A percentile compares a stretch with the other conserved stretches of the same genome.
Evolutionary conservation across 306 rosid genomes (phyloP).

Genomic region (Fragaria vesca): DNA sequence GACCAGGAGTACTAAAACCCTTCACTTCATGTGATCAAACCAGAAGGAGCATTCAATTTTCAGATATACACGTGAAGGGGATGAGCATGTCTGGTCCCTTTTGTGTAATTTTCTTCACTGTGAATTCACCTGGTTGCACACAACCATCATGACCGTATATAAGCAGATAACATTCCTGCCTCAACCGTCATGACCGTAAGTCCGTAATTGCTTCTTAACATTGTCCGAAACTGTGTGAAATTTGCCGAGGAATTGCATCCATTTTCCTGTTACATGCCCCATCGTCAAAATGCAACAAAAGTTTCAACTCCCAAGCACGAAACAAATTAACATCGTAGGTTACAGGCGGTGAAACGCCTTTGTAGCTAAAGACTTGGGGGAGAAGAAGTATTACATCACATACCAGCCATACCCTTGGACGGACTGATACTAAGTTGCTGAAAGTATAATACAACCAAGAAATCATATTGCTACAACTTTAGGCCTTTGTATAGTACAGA

Average conservation of each 20-base stretch:
- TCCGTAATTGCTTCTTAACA: too few relatives aligned
- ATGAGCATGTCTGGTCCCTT: neutral
- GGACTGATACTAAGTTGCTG: constrained; percentile 10
- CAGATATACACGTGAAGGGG: neutral
- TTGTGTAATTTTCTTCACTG: neutral
- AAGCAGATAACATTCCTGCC: neutral
- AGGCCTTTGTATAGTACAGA: constrained; percentile 6
- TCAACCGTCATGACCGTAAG: too few relatives aligned
- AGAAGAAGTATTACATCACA: constrained; percentile 6
- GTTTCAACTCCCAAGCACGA: neutral
- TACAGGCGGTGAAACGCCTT: neutral
- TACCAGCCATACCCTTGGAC: constrained; percentile 2
- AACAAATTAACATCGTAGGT: neutral
- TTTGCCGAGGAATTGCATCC: neutral
- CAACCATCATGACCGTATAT: neutral
- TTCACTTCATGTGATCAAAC: constrained; percentile 14
- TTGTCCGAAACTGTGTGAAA: neutral
- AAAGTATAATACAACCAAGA: constrained; percentile 14
- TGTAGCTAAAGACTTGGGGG: neutral
- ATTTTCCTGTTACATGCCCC: neutral
- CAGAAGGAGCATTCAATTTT: neutral
- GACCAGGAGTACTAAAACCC: neutral
- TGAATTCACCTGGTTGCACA: neutral
- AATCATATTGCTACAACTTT: constrained; percentile 13
- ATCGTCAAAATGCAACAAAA: neutral